Evolutionary conservation across 1,139 yeast genomes (phyloP).

Genomic region (Nakaseomyces uthaithaninus): DNA sequence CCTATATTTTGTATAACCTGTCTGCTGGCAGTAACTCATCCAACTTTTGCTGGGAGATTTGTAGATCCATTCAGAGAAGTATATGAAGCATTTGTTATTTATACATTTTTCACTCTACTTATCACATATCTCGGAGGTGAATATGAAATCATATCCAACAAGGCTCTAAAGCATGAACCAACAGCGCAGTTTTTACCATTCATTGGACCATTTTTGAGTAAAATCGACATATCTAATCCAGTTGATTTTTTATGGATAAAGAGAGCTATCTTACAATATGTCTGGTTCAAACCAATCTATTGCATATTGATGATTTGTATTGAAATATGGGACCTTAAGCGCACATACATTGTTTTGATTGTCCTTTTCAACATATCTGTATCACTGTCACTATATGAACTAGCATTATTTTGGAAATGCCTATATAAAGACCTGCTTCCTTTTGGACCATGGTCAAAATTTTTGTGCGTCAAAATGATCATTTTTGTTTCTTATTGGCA

Average conservation of each 20-base stretch:
- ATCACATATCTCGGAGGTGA: conserved; percentile 90
- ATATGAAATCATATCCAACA: conserved; percentile 61
- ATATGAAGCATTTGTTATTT: conserved; percentile 92
- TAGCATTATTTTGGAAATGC: conserved; percentile 90
- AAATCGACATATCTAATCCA: conserved; percentile 82
- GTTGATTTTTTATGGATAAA: conserved; percentile 66
- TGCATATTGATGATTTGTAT: conserved; percentile 49
- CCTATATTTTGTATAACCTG: conserved; percentile 49
- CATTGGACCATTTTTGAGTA: conserved; percentile 41
- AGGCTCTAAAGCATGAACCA: conserved; percentile 68
- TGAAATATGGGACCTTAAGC: conserved; percentile 38
- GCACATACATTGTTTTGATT: conserved; percentile 35
- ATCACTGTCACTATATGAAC: conserved; percentile 68
- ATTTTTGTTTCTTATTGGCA: conserved; percentile 98
- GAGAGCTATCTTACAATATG: conserved; percentile 85
- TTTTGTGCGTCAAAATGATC: conserved; percentile 82
- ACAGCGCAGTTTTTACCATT: conserved; percentile 59
- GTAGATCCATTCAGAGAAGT: conserved; percentile 78
- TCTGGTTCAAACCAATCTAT: conserved; percentile 84
- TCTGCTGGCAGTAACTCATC: conserved; percentile 47
- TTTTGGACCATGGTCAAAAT: conserved; percentile 86
- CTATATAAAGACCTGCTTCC: conserved; percentile 66
- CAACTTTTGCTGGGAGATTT: conserved; percentile 34
- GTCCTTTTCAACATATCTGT: conserved; percentile 73
- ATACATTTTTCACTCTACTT: conserved; percentile 78